A percentile compares a stretch with the other conserved stretches of the same genome.
Conservation (phyloP, 1,284 basidiomycete species). For the Cerrena zonata region DNA sequence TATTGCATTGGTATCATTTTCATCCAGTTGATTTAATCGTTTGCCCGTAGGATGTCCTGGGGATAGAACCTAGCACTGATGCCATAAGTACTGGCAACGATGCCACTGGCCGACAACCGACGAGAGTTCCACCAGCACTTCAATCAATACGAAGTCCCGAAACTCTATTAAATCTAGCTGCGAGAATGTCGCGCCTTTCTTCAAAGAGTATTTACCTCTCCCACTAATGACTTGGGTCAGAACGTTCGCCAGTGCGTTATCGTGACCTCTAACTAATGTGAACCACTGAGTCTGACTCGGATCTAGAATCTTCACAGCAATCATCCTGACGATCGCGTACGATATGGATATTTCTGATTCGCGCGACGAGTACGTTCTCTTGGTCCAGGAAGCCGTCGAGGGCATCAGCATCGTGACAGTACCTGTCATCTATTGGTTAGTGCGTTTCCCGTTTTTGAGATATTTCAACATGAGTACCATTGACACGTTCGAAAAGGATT, state of each 20-base stretch:
- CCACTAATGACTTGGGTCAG: too few relatives aligned
- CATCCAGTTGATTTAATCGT: not conserved
- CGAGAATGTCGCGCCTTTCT: slow-evolving; percentile 5
- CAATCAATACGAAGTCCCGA: not conserved
- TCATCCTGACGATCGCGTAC: slow-evolving; percentile 17
- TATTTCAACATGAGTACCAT: slow-evolving; percentile 23
- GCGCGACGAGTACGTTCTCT: slow-evolving; percentile 12
- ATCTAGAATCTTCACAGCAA: slow-evolving; percentile 10
- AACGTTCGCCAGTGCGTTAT: not conserved
- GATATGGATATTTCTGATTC: slow-evolving; percentile 10
- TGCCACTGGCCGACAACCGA: slow-evolving; percentile 1
- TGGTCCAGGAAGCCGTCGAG: slow-evolving; percentile 11
- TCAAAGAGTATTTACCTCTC: not conserved
- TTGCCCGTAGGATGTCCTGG: slow-evolving; percentile 5
- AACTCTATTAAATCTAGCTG: not conserved
- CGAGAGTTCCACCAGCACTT: slow-evolving; percentile 8
- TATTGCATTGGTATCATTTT: not conserved
- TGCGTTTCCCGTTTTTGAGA: slow-evolving; percentile 16
- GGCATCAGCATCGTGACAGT: slow-evolving; percentile 7
- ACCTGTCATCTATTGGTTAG: slow-evolving; percentile 14
- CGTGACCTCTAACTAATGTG: not conserved
- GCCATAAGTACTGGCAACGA: slow-evolving; percentile 1
- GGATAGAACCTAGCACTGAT: slow-evolving; percentile 7
- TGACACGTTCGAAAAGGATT: not conserved
- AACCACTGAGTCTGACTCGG: not conserved